Conservation (phyloP, 192 early-diverging fungal species). For the Backusella morwellensis region DNA sequence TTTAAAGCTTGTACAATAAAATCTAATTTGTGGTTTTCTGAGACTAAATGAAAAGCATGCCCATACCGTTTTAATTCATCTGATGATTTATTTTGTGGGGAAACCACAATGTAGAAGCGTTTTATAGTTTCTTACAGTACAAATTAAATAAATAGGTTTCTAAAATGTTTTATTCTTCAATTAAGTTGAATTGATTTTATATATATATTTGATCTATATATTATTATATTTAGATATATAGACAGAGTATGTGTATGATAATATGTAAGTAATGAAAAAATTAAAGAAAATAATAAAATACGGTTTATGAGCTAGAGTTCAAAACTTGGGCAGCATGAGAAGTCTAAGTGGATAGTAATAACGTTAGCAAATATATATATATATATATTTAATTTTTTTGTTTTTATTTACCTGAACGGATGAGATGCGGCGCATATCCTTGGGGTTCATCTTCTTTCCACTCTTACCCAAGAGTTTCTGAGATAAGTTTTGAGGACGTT, state of each 20-base stretch:
- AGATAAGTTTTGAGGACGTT: slow-evolving; percentile 19
- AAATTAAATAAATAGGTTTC: background rate
- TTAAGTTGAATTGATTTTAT: background rate
- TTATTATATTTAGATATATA: background rate
- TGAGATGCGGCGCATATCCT: slow-evolving; percentile 70
- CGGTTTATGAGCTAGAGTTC: background rate
- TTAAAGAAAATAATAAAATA: background rate
- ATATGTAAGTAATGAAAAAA: background rate
- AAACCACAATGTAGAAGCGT: no score
- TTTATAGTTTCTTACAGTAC: no score
- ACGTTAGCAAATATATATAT: no score
- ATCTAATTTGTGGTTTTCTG: no score
- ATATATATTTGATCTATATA: background rate
- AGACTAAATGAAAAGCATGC: no score
- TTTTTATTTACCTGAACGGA: slow-evolving; percentile 51
- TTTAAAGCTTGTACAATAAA: no score
- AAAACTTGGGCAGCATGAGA: slow-evolving; percentile 26
- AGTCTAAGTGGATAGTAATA: background rate
- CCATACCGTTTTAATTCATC: no score
- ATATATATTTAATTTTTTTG: no score
- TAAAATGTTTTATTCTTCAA: background rate
- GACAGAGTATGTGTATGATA: background rate
- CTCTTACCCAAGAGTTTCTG: slow-evolving; percentile 23
- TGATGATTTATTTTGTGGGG: no score
- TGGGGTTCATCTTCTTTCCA: slow-evolving; percentile 56